Evolutionary conservation across 768 basidiomycete species (phyloP), one percentile per base, ranked within the genome.

Genomic region (Collybiopsis luxurians): DNA sequence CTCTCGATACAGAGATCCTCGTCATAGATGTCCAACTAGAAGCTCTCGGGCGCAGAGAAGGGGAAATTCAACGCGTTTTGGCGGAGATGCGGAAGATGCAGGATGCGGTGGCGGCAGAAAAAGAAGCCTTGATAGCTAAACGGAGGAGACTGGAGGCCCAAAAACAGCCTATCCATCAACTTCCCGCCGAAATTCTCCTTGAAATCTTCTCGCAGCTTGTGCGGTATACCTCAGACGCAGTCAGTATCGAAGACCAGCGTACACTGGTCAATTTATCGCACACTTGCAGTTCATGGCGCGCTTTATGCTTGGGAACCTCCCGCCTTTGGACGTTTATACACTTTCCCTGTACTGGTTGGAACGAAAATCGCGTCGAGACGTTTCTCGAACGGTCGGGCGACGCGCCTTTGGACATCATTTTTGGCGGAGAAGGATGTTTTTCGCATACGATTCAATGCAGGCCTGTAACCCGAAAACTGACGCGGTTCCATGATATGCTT

Each of bases 251-350:
- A 49, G 59, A 65, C 27, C 69, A 71, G 58, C 61, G 66, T 36
- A 67, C 74, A 13, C 70, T 78, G 2, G 65, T 81, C 30, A 48
- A 69, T 44, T 59, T 81, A 54, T 80, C 80, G 0, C 81, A 81
- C 54, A 78, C 81, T 27, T 83, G 76, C 62, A 72, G 67, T 47
- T 70, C 69, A 56, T 85, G 83, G 82, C 77, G 82, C 15, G 63
- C 61, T 27, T 66, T 81, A 27, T 73, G 75, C 4, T 67, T 83
- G 21, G 60, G 65, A 17, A 76, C 75, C 5, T 71, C 81, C 3
- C 54, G 61, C 6, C 70, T 84, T 19, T 85, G 82, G 83, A 69
- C 76, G 6, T 65, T 63, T 30, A 65, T 80, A 26, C 66, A 63
- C 10, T 70, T 67, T 54, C 65, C 65, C 50, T 68, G 64, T 43